Percentiles rank a stretch among this genome's conserved stretches.
phyloP scores from a whole-genome alignment of 1,284 basidiomycete species.

The Amylostereum areolatum region DNA sequence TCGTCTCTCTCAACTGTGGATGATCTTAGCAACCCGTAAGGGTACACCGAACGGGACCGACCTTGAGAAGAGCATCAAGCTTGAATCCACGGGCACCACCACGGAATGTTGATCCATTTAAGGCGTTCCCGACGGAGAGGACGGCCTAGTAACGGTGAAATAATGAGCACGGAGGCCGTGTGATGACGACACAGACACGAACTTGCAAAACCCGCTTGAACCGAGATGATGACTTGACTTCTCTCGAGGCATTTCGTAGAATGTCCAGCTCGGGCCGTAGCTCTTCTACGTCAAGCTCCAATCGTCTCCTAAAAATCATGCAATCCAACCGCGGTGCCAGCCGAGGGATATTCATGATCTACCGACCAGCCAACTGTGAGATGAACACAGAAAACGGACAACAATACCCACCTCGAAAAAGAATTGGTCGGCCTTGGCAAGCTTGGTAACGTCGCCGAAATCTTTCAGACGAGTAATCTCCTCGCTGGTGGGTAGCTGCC shows the following conservation, averaged over 20 bases:
- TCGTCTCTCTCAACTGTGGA: slow-evolving; percentile 76
- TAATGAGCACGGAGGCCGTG: slow-evolving; percentile 1
- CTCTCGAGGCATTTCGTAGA: slow-evolving; percentile 67
- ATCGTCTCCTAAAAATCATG: slow-evolving; percentile 78
- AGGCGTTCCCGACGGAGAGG: slow-evolving; percentile 72
- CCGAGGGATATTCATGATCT: slow-evolving; percentile 79
- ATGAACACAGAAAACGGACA: background rate
- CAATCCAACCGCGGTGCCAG: slow-evolving; percentile 69
- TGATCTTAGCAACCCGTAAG: background rate
- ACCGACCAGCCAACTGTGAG: slow-evolving; percentile 1
- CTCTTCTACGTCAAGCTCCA: slow-evolving; percentile 82
- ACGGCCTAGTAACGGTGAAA: slow-evolving; percentile 42
- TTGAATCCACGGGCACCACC: slow-evolving; percentile 83
- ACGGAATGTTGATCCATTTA: slow-evolving; percentile 80
- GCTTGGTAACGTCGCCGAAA: slow-evolving; percentile 62
- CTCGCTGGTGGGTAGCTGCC: slow-evolving; percentile 70
- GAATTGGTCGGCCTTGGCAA: slow-evolving; percentile 83
- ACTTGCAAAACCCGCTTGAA: slow-evolving; percentile 74
- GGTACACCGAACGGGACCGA: slow-evolving; percentile 19
- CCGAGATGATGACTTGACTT: slow-evolving; percentile 63
- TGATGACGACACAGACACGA: slow-evolving; percentile 11
- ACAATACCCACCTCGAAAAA: slow-evolving; percentile 56
- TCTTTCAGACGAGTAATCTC: slow-evolving; percentile 67
- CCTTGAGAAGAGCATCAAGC: slow-evolving; percentile 78
- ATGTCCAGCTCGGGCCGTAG: slow-evolving; percentile 77